Evolutionary conservation across 2,329 filamentous ascomycete genomes (phyloP), one percentile per base, ranked within the genome.

Genomic region (Camillea tinctor): DNA sequence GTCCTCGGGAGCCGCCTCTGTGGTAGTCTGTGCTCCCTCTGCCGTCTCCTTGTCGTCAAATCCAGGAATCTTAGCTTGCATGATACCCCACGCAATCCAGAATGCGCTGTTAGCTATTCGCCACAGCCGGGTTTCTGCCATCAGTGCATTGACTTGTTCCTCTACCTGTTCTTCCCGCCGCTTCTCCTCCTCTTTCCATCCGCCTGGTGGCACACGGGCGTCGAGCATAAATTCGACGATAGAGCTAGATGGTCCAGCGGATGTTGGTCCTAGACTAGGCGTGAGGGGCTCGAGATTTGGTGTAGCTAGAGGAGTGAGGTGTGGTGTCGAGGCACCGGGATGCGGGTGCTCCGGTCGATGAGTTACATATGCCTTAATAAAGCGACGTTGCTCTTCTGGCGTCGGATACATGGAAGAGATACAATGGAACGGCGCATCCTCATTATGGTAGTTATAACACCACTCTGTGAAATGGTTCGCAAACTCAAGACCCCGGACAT

Each of bases 381-480:
- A 97, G 40, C 90, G 89, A 62, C 84, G 84, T 72, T 97, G 95
- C 74, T 97, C 89, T 58, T 93, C 90, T 0, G 82, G 77, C 0
- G 82, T 92, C 0, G 95, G 95, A 75, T 97, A 99, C 56, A 79
- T 76, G 56, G 79, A 77, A 4, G 84, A 84, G 69, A 89, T 87
- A 80, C 91, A 94, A 23, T 81, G 85, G 78, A 86, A 87, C 0
- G 92, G 80, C 30, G 77, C 77, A 24, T 80, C 78, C 2, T 85
- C 76, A 72, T 95, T 88, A 73, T 97, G 93, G 76, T 99, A 99
- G 76, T 99, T 94, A 81, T 98, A 98, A 68, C 92, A 91, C 95
- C 95, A 99, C 77, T 99, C 95, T 1, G 92, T 91, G 76, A 99
- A 99, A 76, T 99, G 95, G 74, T 99, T 99, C 60, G 93, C 95